phyloP scores from a whole-genome alignment of 2,329 filamentous ascomycete genomes.

The Fonsecaea monophora region DNA sequence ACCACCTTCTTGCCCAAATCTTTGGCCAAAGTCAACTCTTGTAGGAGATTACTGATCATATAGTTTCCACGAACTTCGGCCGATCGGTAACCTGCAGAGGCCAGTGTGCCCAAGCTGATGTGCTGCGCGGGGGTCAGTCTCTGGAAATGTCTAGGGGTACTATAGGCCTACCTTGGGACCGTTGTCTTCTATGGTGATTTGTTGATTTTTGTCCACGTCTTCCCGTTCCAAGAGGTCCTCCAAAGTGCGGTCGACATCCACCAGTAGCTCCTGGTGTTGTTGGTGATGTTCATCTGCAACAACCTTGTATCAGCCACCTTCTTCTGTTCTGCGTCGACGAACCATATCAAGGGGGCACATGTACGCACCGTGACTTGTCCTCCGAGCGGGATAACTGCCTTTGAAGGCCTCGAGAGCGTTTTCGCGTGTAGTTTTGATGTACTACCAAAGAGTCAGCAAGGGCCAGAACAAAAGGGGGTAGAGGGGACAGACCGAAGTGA shows the following conservation, averaged over 20 bases:
- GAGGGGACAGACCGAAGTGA: constrained; percentile 59
- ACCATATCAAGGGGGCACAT: neutral
- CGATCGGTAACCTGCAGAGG: constrained; percentile 82
- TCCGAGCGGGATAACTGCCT: constrained; percentile 42
- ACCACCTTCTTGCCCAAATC: constrained; percentile 89
- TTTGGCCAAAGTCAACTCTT: constrained; percentile 91
- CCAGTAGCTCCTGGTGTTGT: constrained; percentile 77
- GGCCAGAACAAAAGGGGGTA: neutral
- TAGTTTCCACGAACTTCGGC: constrained; percentile 95
- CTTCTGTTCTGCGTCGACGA: constrained; percentile 26
- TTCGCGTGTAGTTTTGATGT: constrained; percentile 37
- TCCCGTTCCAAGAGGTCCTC: constrained; percentile 81
- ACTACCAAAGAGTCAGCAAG: constrained; percentile 21
- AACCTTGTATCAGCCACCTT: constrained; percentile 28
- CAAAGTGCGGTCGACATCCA: constrained; percentile 84
- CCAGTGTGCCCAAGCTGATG: constrained; percentile 81
- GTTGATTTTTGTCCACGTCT: constrained; percentile 91
- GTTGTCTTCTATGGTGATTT: constrained; percentile 96
- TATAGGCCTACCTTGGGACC: constrained; percentile 77
- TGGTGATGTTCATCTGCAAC: constrained; percentile 72
- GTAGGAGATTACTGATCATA: constrained; percentile 93
- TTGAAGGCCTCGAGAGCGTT: constrained; percentile 22
- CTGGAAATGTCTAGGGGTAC: neutral
- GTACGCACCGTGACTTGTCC: constrained; percentile 53
- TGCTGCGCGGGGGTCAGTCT: constrained; percentile 59